Evolutionary conservation across 345 rosid genomes (phyloP), one percentile per base, ranked within the genome.

Genomic region (Eucalyptus victrix): DNA sequence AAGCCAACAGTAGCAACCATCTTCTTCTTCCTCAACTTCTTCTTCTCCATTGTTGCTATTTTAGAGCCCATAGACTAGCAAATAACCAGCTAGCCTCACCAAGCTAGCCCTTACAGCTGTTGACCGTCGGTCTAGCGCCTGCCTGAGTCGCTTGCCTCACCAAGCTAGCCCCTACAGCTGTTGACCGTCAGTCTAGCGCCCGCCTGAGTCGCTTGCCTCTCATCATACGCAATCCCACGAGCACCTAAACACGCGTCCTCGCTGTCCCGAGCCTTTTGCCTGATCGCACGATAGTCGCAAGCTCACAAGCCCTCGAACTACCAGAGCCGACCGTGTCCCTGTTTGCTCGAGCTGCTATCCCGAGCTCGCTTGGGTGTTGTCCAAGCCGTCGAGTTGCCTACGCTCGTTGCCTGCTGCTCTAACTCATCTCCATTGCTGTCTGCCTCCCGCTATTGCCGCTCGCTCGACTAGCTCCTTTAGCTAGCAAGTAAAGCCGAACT

Each of bases 381-480:
- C 51, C 51, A 49, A 49, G 51, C 0, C 0, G 1, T 14, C 16
- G 0, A 49, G 51, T 2, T 49, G 3, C 51, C 51, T 49, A 6
- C 6, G 6, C 50, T 0, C 17, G 0, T 17, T 6, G 1, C 50
- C 5, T 2, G 17, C 0, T 49, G 17, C 51, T 49, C 0, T 2
- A 49, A 17, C 16, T 49, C 51, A 1, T 49, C 51, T 49, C 51
- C 51, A 49, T 49, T 49, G 51, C 0, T 0, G 6, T 49, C 1
- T 0, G 17, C 17, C 51, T 13, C 6, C 1, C 0, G 0, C 3
- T 49, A 1, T 49, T 49, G 17, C 6, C 3, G 1, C 51, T 0
- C 16, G 0, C 51, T 49, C 17, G 0, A 49, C 51, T 0, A 49
- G 51, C 51, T 49, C 51, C 51, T 49, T 49, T 0, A 49, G 51